Evolutionary conservation across 768 basidiomycete genomes (phyloP).

Genomic region (Harrya chromipes): DNA sequence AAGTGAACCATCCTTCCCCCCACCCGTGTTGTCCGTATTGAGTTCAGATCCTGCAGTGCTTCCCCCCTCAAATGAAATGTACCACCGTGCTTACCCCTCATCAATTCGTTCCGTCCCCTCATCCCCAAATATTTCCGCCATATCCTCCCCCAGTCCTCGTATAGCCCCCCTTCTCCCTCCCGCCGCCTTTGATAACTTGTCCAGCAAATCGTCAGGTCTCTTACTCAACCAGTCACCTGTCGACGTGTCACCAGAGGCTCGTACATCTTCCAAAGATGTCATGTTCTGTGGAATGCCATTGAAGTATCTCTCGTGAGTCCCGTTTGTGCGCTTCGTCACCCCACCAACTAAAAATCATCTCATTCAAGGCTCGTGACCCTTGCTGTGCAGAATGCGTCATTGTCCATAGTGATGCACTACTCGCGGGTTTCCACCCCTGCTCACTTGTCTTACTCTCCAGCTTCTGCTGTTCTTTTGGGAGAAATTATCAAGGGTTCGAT

Average conservation of each 20-base stretch:
- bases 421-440: slow-evolving; percentile 87
- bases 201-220: slow-evolving; percentile 38
- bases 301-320: slow-evolving; percentile 77
- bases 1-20: slow-evolving; percentile 19
- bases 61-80: slow-evolving; percentile 48
- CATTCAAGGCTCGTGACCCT: slow-evolving; percentile 68
- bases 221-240: slow-evolving; percentile 34
- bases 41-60: slow-evolving; percentile 24
- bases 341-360: slow-evolving; percentile 5
- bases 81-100: slow-evolving; percentile 58
- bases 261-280: slow-evolving; percentile 34
- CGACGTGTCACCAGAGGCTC: slow-evolving; percentile 32
- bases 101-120: slow-evolving; percentile 55
- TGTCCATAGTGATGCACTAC: slow-evolving; percentile 98
- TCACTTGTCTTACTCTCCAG: slow-evolving; percentile 84
- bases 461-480: slow-evolving; percentile 90
- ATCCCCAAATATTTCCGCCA: slow-evolving; percentile 23
- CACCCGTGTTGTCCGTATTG: slow-evolving; percentile 9
- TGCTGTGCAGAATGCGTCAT: slow-evolving; percentile 90
- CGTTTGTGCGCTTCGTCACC: not conserved
- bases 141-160: slow-evolving; percentile 35
- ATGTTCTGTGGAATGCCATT: slow-evolving; percentile 68
- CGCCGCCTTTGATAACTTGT: slow-evolving; percentile 39
- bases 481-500: slow-evolving; percentile 93
- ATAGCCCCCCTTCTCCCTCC: slow-evolving; percentile 52